Evolutionary conservation across 1,139 yeast genomes (phyloP).

Genomic region (Ashbya aceris): DNA sequence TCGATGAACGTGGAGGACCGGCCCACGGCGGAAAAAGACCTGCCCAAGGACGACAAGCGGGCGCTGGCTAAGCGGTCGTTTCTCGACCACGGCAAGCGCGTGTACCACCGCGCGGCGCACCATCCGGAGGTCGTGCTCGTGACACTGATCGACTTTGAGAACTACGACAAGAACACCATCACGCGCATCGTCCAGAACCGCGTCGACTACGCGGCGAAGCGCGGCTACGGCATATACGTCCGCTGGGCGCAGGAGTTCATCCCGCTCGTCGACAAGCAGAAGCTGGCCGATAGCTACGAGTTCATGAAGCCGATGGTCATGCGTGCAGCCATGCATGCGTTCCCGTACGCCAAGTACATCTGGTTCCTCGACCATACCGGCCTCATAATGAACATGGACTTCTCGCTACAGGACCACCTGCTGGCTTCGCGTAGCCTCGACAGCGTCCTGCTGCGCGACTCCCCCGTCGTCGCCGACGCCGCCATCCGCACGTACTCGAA

Average conservation of each 20-base stretch:
- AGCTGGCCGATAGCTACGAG: conserved; percentile 18
- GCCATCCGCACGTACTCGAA: conserved; percentile 61
- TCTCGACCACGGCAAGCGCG: conserved; percentile 56
- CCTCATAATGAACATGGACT: conserved; percentile 54
- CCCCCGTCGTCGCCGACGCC: conserved; percentile 59
- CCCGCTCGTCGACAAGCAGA: conserved; percentile 43
- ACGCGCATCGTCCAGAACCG: conserved; percentile 69
- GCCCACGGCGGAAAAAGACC: conserved; percentile 31
- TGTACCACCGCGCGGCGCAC: conserved; percentile 35
- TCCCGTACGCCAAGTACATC: conserved; percentile 75
- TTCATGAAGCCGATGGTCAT: conserved; percentile 29
- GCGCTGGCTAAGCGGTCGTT: conserved; percentile 46
- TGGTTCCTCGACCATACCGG: conserved; percentile 79
- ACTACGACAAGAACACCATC: conserved; percentile 50
- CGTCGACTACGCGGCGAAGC: conserved; percentile 67
- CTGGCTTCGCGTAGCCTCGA: conserved; percentile 48
- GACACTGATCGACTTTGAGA: conserved; percentile 70
- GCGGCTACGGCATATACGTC: conserved; percentile 67
- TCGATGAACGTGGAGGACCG: conserved; percentile 38
- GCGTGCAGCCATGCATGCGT: conserved; percentile 80
- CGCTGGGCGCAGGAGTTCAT: conserved; percentile 78
- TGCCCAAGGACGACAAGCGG: conserved; percentile 31
- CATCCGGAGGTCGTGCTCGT: conserved; percentile 69
- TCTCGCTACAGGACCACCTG: conserved; percentile 48
- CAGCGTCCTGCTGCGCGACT: conserved; percentile 52